Conservation (phyloP, 306 rosid species). For the Herpetospermum pedunculosum region DNA sequence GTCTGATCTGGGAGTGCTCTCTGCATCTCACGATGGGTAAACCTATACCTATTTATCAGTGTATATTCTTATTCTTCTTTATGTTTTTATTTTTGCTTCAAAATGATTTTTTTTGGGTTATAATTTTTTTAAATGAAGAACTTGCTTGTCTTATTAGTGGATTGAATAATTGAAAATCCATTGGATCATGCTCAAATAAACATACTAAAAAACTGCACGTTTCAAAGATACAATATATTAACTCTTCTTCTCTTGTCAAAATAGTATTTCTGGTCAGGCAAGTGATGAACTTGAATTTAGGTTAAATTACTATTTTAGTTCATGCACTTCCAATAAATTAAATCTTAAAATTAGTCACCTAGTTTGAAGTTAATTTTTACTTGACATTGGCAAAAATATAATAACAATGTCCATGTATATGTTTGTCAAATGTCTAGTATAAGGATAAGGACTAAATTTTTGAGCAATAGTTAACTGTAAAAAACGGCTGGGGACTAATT, state of each 20-base stretch:
- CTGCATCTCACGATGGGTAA: constrained; percentile 96
- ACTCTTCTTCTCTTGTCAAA: not conserved
- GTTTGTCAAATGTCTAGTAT: not conserved
- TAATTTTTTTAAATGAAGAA: not conserved
- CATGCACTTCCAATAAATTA: not conserved
- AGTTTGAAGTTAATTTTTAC: no score
- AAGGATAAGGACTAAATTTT: not conserved
- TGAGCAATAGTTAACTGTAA: not conserved
- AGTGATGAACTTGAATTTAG: not conserved
- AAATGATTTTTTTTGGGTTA: not conserved
- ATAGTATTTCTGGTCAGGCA: not conserved
- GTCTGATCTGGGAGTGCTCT: constrained; percentile 76
- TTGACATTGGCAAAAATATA: no score
- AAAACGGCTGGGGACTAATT: not conserved
- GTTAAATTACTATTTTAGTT: no score
- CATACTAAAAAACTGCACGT: not conserved
- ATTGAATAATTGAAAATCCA: not conserved
- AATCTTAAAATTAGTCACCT: no score
- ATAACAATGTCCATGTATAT: not conserved
- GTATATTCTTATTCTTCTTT: constrained; percentile 6
- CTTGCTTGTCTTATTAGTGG: not conserved
- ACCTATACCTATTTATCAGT: constrained; percentile 6
- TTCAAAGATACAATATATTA: not conserved
- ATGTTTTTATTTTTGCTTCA: not conserved
- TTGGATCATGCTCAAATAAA: not conserved